Evolutionary conservation across 257 asterid species (phyloP).

Genomic region (Przewalskia tangutica): DNA sequence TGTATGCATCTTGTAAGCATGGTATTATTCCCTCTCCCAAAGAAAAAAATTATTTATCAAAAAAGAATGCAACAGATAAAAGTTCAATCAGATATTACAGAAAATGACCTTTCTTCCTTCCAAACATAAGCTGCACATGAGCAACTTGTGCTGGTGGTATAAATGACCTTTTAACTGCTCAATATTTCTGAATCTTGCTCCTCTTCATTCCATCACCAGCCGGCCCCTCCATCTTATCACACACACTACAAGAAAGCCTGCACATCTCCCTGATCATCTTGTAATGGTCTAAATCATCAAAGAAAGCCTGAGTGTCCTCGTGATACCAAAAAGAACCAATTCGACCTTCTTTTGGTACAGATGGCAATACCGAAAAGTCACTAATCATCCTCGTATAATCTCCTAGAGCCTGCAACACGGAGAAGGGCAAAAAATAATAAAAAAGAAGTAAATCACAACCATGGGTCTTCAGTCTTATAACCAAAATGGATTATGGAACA

Average conservation of each 20-base stretch:
- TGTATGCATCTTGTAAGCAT: not conserved
- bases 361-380: conserved; percentile 58
- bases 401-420: conserved; percentile 62
- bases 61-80: not conserved
- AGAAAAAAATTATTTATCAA: not conserved
- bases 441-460: not conserved
- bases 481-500: not conserved
- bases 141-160: too few species aligned
- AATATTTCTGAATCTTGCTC: too few species aligned
- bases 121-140: conserved; percentile 96
- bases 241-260: too few species aligned
- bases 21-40: not conserved
- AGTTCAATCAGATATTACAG: not conserved
- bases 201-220: too few species aligned
- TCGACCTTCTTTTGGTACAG: conserved; percentile 68
- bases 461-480: not conserved
- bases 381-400: conserved; percentile 59
- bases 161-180: too few species aligned
- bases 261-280: too few species aligned
- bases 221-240: too few species aligned
- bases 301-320: too few species aligned
- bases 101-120: conserved; percentile 83
- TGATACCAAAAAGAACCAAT: conserved; percentile 78
- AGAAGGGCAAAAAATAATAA: not conserved
- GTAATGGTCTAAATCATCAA: too few species aligned